Evolutionary conservation across 768 basidiomycete species (phyloP), one percentile per base, ranked within the genome.

Genomic region (Tylopilus felleus): DNA sequence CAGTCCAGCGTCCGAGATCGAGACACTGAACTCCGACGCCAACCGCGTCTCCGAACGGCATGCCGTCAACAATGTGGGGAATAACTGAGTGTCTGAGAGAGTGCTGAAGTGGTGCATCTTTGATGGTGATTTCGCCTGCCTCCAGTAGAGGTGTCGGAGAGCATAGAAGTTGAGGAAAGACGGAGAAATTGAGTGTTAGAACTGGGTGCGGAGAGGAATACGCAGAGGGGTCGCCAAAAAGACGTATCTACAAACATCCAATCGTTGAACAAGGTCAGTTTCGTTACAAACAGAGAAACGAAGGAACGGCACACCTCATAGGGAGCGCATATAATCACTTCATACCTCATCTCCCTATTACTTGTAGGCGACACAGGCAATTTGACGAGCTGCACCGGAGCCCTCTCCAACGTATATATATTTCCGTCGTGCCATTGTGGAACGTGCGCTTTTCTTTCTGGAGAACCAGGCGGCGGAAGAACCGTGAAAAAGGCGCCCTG

Each of bases 361-460:
- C 40, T 49, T 21, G 50, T 9, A 0, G 80, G 82, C 14, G 68
- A 61, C 3, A 61, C 63, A 28, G 84, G 88, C 43, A 87, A 73
- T 23, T 65, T 67, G 31, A 85, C 75, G 31, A 71, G 53, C 52
- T 79, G 80, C 16, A 76, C 74, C 12, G 80, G 75, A 19, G 81
- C 70, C 27, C 73, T 72, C 53, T 82, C 78, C 70, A 88, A 75
- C 22, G 75, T 74, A 65, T 96, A 96, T n/a, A 96, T 84, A 65
- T 96, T 91, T 31, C 91, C 93, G n/a, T 81, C 71, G 66, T 86
- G 79, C 93, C 93, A 96, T 64, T 79, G 71, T 6, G 76, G 74
- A 6, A 73, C 60, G 38, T 54, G 51, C 0, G 58, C 47, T 47
- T 50, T 43, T 47, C 66, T 59, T 58, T 51, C 47, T 9, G 75